These are phyloP conservation scores for Dactylis glomerata DNA, from an alignment of 176 grass and related monocot genomes.

Conservation along the genomic window DNA sequence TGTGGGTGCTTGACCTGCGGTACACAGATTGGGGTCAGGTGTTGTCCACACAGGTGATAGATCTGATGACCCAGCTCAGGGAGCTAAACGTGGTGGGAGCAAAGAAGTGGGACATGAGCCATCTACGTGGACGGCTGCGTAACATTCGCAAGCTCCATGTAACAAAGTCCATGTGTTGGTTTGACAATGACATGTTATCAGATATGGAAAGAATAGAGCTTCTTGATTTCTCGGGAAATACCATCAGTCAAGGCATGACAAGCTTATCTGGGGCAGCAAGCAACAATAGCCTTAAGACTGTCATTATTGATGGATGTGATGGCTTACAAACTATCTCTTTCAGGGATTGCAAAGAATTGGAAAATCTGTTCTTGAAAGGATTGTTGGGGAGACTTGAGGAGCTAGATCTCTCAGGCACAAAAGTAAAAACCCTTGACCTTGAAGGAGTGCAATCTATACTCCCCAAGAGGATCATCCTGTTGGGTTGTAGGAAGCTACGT, in stretches of 20 bases:
- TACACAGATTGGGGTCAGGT: background rate
- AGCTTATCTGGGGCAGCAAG: background rate
- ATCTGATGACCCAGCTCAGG: background rate
- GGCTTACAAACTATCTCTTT: background rate
- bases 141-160: background rate
- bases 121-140: background rate
- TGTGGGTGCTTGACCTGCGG: background rate
- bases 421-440: background rate
- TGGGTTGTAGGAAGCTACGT: background rate
- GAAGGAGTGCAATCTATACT: background rate
- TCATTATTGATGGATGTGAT: background rate
- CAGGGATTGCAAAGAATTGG: background rate
- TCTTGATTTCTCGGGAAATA: background rate
- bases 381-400: background rate
- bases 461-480: background rate
- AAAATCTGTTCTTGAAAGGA: background rate
- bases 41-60: background rate
- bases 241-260: background rate
- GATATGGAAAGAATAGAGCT: background rate
- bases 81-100: background rate
- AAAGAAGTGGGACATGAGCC: background rate
- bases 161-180: background rate
- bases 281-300: background rate
- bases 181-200: background rate
- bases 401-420: background rate